These are phyloP conservation scores for Leersia perrieri DNA, from an alignment of 176 grass and related monocot genomes.

Conservation along the genomic window DNA sequence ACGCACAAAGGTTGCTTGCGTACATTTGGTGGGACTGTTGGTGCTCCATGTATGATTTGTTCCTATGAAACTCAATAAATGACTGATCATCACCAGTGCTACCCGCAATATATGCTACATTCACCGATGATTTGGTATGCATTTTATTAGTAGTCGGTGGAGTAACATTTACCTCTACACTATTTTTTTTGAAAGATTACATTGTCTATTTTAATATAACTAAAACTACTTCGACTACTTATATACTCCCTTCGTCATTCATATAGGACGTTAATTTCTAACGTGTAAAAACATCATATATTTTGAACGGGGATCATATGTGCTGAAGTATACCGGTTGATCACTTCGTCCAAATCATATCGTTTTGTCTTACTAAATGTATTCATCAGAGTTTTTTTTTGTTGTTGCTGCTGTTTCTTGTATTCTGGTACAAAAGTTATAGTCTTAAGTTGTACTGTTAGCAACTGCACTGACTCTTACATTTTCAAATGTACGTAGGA, in stretches of 20 bases:
- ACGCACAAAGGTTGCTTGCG: neutral
- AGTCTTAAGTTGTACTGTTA: neutral
- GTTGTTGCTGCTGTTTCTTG: neutral
- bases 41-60: neutral
- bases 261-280: no score
- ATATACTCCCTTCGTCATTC: no score
- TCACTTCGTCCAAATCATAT: neutral
- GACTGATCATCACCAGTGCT: neutral
- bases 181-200: no score
- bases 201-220: neutral
- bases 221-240: neutral
- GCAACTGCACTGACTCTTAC: neutral
- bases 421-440: neutral
- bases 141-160: neutral
- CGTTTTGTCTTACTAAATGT: neutral
- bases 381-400: neutral
- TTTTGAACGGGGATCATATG: no score
- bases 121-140: neutral
- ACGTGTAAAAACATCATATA: no score
- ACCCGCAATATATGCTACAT: neutral
- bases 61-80: neutral
- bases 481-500: neutral
- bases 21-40: neutral
- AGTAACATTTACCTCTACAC: neutral
- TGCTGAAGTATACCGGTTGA: neutral